Conservation (phyloP, 2,329 filamentous ascomycete species). For the Calonectria pteridis region DNA sequence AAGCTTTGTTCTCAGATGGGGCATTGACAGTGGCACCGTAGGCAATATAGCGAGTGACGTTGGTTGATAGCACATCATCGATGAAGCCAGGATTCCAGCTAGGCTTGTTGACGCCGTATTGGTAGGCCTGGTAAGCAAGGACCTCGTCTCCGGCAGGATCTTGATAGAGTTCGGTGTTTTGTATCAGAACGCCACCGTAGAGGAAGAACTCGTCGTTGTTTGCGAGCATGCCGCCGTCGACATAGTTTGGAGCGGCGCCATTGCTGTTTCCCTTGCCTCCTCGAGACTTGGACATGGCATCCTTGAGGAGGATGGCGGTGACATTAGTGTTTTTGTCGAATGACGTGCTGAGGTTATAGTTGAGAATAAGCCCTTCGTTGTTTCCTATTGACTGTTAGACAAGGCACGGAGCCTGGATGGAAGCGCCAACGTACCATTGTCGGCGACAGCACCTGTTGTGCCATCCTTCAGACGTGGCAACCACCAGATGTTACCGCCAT, state of each 20-base stretch:
- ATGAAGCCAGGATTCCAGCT: constrained; percentile 60
- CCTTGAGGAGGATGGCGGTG: constrained; percentile 61
- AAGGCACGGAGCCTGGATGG: too few relatives aligned
- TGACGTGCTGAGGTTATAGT: constrained; percentile 68
- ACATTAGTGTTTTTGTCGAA: constrained; percentile 67
- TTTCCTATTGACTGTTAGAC: constrained; percentile 58
- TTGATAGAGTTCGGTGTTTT: constrained; percentile 49
- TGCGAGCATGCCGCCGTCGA: constrained; percentile 73
- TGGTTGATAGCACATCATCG: constrained; percentile 53
- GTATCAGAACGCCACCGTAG: constrained; percentile 69
- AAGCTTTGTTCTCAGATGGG: constrained; percentile 78
- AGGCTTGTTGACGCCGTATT: constrained; percentile 61
- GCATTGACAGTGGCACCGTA: constrained; percentile 74
- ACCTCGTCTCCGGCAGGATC: constrained; percentile 58
- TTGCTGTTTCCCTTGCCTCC: constrained; percentile 63
- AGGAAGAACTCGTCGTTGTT: constrained; percentile 74
- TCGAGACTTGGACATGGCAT: constrained; percentile 59
- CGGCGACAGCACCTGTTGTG: constrained; percentile 36
- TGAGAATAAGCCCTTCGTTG: constrained; percentile 64
- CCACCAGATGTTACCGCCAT: constrained; percentile 72
- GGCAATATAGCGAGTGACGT: constrained; percentile 71
- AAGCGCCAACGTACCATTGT: constrained; percentile 56
- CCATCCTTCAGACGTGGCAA: constrained; percentile 62
- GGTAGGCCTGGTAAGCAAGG: constrained; percentile 64
- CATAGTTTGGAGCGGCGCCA: constrained; percentile 67